Evolutionary conservation across 257 asterid species (phyloP), one percentile per base, ranked within the genome.

Genomic region (Leptodermis oblonga): DNA sequence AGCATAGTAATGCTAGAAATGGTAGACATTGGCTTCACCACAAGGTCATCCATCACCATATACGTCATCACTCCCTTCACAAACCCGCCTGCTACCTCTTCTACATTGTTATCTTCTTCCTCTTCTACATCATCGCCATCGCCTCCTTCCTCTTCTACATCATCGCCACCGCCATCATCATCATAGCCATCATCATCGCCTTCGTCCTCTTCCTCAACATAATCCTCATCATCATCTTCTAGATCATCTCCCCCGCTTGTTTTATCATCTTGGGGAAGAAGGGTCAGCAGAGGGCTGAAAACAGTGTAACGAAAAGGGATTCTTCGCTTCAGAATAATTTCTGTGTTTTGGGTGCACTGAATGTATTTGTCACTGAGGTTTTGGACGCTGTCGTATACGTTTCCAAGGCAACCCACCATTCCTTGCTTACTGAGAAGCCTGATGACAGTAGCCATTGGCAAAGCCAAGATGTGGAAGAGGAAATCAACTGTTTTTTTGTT

Each of bases 41-140:
- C 77, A 54, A 78, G 52, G 62, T 81, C 80, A 73, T 81, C 86
- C 74, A 30, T 73, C 26, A 81, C 74, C 85, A 81, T 75, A n/a
- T n/a, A n/a, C n/a, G 76, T 70, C 60, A 53, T 31, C 31, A 26
- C 60, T n/a, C 30, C 60, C 33, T 53, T 53, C 60, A 53, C 60
- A 53, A 53, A 53, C 9, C 60, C 60, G 14, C 60, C 60, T 53
- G 22, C 60, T 53, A 2, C 42, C 39, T 23, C 30, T 43, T 1
- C 8, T 2, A 7, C 22, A n/a, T n/a, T n/a, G n/a, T n/a, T n/a
- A n/a, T n/a, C n/a, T n/a, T n/a, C n/a, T n/a, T n/a, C n/a, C n/a
- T n/a, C n/a, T n/a, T n/a, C n/a, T n/a, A n/a, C 31, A 10, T 1
- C 31, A 10, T 23, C 12, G 7, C 31, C n/a, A n/a, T n/a, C n/a